These are phyloP conservation scores for Conticribra guillardii DNA, from an alignment of 108 stramenopile genomes.

Conservation along the genomic window DNA sequence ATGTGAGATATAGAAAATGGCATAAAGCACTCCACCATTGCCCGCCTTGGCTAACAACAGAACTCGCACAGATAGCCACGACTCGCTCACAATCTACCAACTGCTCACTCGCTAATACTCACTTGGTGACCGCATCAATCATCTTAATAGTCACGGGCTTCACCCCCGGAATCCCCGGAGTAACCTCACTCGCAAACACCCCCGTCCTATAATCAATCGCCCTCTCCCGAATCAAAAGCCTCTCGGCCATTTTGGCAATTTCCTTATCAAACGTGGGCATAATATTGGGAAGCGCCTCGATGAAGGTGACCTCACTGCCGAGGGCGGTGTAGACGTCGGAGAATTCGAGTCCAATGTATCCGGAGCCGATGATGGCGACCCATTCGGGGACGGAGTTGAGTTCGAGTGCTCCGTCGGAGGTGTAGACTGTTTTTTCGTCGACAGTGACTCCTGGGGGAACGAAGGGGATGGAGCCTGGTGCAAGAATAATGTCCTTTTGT, in stretches of 20 bases:
- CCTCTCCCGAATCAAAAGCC: conserved; percentile 92
- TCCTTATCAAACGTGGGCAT: conserved; percentile 99
- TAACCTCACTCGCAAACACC: conserved; percentile 95
- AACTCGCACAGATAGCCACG: no score
- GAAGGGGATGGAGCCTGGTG: conserved; percentile 97
- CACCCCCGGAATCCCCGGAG: conserved; percentile 93
- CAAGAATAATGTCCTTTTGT: conserved; percentile 98
- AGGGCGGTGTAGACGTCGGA: conserved; percentile 98
- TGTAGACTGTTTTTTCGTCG: conserved; percentile 98
- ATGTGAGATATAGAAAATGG: no score
- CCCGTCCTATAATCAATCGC: conserved; percentile 94
- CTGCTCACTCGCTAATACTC: no score
- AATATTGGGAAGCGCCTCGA: conserved; percentile 91
- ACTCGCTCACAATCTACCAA: no score
- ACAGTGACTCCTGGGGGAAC: conserved; percentile 95
- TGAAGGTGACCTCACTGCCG: conserved; percentile 97
- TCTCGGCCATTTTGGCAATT: conserved; percentile 96
- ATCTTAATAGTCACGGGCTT: conserved; percentile 99
- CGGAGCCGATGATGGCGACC: conserved; percentile 98
- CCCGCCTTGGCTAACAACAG: no score
- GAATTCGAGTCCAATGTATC: conserved; percentile 99
- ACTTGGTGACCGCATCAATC: conserved; percentile 99
- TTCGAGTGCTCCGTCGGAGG: conserved; percentile 95
- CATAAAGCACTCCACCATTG: no score
- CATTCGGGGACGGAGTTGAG: conserved; percentile 93